These are phyloP conservation scores for Bruguiera hainesii DNA, from an alignment of 441 rosid species.

Conservation along the genomic window DNA sequence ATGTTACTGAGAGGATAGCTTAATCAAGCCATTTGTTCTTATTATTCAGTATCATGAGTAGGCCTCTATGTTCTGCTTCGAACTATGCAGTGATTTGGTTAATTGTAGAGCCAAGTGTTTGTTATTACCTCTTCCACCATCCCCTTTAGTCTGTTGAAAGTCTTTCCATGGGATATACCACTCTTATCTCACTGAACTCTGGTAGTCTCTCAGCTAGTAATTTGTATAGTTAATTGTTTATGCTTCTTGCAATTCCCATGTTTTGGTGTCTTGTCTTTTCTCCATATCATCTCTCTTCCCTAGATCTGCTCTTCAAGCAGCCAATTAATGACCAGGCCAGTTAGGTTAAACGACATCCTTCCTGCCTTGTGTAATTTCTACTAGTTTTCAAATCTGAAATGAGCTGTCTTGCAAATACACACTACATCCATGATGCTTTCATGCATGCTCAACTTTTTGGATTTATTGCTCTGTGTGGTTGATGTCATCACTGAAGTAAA, in stretches of 20 bases:
- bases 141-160: neutral
- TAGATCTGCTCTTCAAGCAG: neutral
- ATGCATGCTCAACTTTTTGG: too few species aligned
- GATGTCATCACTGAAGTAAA: too few species aligned
- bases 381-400: too few species aligned
- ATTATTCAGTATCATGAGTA: neutral
- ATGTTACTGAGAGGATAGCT: neutral
- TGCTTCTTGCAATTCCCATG: neutral
- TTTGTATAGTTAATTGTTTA: too few species aligned
- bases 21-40: too few species aligned
- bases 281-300: neutral
- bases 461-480: too few species aligned
- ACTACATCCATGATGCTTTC: too few species aligned
- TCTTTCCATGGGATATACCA: neutral
- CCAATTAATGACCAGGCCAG: neutral
- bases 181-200: neutral
- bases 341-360: neutral
- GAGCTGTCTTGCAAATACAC: too few species aligned
- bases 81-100: neutral
- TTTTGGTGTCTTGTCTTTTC: slow-evolving; percentile 3
- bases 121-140: too few species aligned
- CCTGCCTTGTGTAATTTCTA: neutral
- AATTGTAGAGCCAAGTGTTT: neutral
- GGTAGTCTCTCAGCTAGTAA: neutral
- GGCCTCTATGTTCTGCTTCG: neutral